Conservation (phyloP, 768 basidiomycete species). For the Mycena albidolilacea region DNA sequence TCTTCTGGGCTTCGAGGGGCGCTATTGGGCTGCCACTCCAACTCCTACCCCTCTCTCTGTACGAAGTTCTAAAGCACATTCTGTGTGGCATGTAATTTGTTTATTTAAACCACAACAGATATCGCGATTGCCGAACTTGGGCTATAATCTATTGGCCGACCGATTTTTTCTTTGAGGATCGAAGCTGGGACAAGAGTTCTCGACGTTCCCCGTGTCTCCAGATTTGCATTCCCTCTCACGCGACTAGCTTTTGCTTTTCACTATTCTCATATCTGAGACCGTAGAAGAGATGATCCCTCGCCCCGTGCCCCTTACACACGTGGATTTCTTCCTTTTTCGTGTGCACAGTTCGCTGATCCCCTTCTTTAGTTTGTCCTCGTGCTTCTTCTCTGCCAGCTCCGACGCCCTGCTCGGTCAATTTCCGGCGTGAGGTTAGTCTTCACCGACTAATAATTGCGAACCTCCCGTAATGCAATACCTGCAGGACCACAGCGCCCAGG, state of each 20-base stretch:
- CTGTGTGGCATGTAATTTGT: slow-evolving; percentile 21
- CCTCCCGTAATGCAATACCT: slow-evolving; percentile 33
- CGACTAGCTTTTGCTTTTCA: slow-evolving; percentile 18
- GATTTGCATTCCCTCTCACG: neutral
- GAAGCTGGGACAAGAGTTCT: neutral
- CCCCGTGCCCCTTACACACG: slow-evolving; percentile 39
- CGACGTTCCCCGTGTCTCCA: neutral
- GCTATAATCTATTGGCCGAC: neutral
- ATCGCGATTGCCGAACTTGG: slow-evolving; percentile 21
- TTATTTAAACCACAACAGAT: slow-evolving; percentile 20
- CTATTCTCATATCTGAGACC: slow-evolving; percentile 14
- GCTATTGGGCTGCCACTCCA: neutral
- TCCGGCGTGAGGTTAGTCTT: slow-evolving; percentile 20
- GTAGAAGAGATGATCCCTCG: slow-evolving; percentile 7
- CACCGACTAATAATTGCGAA: slow-evolving; percentile 26
- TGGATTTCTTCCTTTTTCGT: slow-evolving; percentile 35
- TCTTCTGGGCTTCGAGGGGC: neutral
- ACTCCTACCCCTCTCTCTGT: neutral
- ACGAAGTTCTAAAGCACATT: neutral
- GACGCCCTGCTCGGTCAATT: neutral
- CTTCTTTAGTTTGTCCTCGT: slow-evolving; percentile 23
- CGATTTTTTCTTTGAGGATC: neutral
- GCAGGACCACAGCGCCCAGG: slow-evolving; percentile 9
- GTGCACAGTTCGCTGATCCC: slow-evolving; percentile 19
- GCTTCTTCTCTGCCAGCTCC: slow-evolving; percentile 23